These are phyloP conservation scores for Fomitopsis schrenkii DNA, from an alignment of 1,284 basidiomycete genomes.

Conservation along the genomic window DNA sequence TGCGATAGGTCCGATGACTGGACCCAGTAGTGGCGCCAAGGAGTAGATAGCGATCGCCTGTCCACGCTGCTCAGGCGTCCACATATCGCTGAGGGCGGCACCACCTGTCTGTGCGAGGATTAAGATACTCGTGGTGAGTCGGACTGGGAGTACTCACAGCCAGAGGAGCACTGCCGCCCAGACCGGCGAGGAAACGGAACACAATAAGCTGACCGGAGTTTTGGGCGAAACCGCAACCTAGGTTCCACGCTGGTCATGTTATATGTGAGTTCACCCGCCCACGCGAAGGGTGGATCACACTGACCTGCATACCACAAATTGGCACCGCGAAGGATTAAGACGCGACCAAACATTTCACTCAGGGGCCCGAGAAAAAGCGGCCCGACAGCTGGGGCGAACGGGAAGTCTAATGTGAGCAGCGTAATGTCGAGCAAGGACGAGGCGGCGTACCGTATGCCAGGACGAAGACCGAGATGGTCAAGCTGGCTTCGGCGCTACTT, in stretches of 20 bases:
- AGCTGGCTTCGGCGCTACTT: conserved; percentile 41
- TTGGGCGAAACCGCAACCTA: conserved; percentile 59
- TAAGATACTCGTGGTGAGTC: not conserved
- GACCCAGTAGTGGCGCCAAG: conserved; percentile 58
- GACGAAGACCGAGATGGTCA: conserved; percentile 63
- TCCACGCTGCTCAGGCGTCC: conserved; percentile 65
- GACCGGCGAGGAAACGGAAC: conserved; percentile 58
- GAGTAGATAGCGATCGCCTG: conserved; percentile 67
- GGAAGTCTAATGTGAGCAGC: not conserved
- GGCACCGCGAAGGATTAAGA: conserved; percentile 37
- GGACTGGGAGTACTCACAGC: conserved; percentile 32
- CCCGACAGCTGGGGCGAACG: conserved; percentile 33
- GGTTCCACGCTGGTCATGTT: conserved; percentile 49
- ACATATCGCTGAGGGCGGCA: conserved; percentile 69
- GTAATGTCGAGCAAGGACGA: too few species aligned
- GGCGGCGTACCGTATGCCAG: conserved; percentile 50
- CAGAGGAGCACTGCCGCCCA: conserved; percentile 60
- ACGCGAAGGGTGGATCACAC: conserved; percentile 11
- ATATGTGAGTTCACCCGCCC: not conserved
- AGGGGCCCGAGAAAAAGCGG: conserved; percentile 51
- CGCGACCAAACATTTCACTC: conserved; percentile 43
- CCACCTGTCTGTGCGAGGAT: conserved; percentile 47
- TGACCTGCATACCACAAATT: conserved; percentile 54
- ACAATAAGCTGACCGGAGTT: conserved; percentile 51
- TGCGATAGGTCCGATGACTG: conserved; percentile 60